phyloP scores from a whole-genome alignment of 2,329 filamentous ascomycete species.

The Coleophoma crateriformis region DNA sequence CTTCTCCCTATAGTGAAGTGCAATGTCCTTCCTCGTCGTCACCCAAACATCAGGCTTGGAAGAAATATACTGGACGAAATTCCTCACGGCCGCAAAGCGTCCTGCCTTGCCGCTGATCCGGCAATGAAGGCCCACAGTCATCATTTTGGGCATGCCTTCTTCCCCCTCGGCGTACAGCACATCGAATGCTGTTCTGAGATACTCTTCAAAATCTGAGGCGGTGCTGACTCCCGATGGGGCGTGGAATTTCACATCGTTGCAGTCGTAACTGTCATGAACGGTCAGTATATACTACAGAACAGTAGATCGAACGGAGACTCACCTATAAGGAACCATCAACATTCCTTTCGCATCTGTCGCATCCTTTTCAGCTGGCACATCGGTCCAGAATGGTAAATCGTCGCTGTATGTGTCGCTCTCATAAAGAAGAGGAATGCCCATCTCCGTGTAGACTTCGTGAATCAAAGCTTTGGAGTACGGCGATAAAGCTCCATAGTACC shows the following conservation, averaged over 20 bases:
- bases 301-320: constrained; percentile 40
- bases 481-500: constrained; percentile 25
- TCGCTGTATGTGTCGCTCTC: constrained; percentile 44
- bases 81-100: constrained; percentile 39
- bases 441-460: constrained; percentile 41
- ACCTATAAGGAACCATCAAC: constrained; percentile 43
- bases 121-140: constrained; percentile 49
- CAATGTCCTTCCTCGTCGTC: constrained; percentile 43
- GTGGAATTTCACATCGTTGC: constrained; percentile 9
- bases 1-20: constrained; percentile 36
- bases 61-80: constrained; percentile 45
- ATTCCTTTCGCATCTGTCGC: constrained; percentile 33
- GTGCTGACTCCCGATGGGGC: neutral
- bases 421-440: constrained; percentile 42
- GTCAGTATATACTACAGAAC: neutral
- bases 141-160: constrained; percentile 43
- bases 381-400: constrained; percentile 48
- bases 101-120: constrained; percentile 45
- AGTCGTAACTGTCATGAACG: constrained; percentile 1
- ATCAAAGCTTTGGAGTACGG: constrained; percentile 36
- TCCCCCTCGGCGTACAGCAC: constrained; percentile 35
- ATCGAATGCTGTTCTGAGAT: constrained; percentile 45
- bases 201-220: constrained; percentile 11
- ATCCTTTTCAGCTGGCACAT: constrained; percentile 39
- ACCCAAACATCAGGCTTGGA: constrained; percentile 46